Conservation (phyloP, 306 rosid genomes). For the Citrullus colocynthis region DNA sequence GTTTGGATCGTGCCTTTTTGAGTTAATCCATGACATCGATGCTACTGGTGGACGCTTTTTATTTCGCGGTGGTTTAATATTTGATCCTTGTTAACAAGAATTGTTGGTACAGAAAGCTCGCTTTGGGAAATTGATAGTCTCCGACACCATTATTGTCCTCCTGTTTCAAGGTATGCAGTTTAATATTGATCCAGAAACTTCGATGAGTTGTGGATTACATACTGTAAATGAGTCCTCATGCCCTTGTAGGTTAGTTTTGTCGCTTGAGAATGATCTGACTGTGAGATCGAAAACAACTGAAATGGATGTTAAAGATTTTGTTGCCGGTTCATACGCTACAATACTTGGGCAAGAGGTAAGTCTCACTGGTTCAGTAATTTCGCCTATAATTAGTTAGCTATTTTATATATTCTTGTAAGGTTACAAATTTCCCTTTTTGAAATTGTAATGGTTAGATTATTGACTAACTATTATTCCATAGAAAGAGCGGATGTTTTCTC, state of each 20-base stretch:
- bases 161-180: constrained; percentile 58
- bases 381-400: not conserved
- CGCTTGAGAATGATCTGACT: constrained; percentile 87
- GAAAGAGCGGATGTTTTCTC: not conserved
- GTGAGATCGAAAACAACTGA: constrained; percentile 73
- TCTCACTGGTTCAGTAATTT: not conserved
- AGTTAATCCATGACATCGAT: not conserved
- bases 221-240: not conserved
- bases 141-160: constrained; percentile 81
- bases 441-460: not conserved
- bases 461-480: not conserved
- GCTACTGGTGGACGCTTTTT: not conserved
- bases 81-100: constrained; percentile 11
- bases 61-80: not conserved
- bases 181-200: not conserved
- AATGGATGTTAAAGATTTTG: constrained; percentile 58
- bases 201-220: not conserved
- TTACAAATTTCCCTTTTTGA: not conserved
- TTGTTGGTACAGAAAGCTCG: constrained; percentile 66
- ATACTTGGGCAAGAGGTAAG: constrained; percentile 79
- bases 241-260: constrained; percentile 54
- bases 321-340: constrained; percentile 77
- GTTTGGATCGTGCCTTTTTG: not conserved
- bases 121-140: constrained; percentile 89
- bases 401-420: not conserved